Evolutionary conservation across 2,329 filamentous ascomycete genomes (phyloP).

Genomic region (Dothidotthia symphoricarpi): DNA sequence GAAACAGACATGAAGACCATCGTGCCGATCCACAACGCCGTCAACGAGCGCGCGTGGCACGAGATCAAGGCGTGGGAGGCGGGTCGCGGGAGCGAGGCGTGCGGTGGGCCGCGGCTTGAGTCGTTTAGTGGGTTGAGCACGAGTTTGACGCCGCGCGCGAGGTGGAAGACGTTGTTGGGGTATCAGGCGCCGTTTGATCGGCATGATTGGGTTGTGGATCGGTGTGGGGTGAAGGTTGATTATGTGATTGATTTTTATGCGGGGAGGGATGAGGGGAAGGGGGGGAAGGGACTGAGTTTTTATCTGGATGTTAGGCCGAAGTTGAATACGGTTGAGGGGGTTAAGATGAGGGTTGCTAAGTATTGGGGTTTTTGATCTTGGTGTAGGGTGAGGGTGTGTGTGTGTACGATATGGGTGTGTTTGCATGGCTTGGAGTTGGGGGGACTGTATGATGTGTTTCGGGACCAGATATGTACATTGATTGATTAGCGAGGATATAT

Average conservation of each 20-base stretch:
- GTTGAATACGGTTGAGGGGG: slow-evolving; percentile 62
- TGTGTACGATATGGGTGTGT: not conserved
- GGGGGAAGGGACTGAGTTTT: slow-evolving; percentile 56
- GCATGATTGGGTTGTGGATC: slow-evolving; percentile 95
- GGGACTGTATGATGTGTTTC: no score
- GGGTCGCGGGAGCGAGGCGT: slow-evolving; percentile 59
- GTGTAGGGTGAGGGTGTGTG: no score
- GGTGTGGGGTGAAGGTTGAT: slow-evolving; percentile 80
- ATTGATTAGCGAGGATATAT: no score
- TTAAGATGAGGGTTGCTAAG: slow-evolving; percentile 55
- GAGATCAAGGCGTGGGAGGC: slow-evolving; percentile 90
- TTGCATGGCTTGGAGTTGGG: no score
- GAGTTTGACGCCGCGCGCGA: slow-evolving; percentile 74
- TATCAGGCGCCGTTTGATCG: slow-evolving; percentile 91
- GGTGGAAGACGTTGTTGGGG: slow-evolving; percentile 79
- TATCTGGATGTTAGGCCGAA: slow-evolving; percentile 66
- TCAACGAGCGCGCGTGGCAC: slow-evolving; percentile 93
- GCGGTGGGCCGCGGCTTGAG: slow-evolving; percentile 76
- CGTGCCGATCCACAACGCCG: slow-evolving; percentile 96
- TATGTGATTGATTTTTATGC: slow-evolving; percentile 99
- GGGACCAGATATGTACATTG: no score
- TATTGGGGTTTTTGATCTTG: slow-evolving; percentile 47
- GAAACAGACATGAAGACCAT: slow-evolving; percentile 83
- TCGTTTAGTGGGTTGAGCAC: slow-evolving; percentile 71
- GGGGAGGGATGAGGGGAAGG: slow-evolving; percentile 55